These are phyloP conservation scores for Colletotrichum sidae DNA, from an alignment of 2,329 filamentous ascomycete species.

Conservation along the genomic window DNA sequence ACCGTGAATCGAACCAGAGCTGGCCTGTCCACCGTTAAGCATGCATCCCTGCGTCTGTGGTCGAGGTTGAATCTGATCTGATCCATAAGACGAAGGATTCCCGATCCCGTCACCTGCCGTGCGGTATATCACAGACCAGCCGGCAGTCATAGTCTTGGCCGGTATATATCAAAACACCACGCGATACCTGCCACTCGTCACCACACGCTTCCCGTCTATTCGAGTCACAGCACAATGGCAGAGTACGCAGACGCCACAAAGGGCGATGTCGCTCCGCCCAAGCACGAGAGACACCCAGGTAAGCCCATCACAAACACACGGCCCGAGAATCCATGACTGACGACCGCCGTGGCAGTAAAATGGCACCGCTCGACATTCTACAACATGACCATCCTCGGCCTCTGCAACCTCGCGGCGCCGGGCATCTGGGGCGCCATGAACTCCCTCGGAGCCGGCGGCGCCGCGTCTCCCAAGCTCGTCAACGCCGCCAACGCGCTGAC, in stretches of 20 bases:
- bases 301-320: background rate
- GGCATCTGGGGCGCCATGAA: constrained; percentile 83
- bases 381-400: constrained; percentile 77
- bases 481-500: constrained; percentile 79
- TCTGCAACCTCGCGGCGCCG: constrained; percentile 77
- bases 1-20: background rate
- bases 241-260: constrained; percentile 13
- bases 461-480: constrained; percentile 72
- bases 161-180: no score
- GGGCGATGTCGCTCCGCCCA: constrained; percentile 38
- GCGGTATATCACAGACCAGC: background rate
- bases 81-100: constrained; percentile 30
- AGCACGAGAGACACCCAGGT: constrained; percentile 47
- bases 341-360: constrained; percentile 57
- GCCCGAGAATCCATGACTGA: background rate
- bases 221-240: constrained; percentile 4
- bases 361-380: constrained; percentile 80
- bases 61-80: background rate
- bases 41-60: constrained; percentile 11
- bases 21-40: background rate
- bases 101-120: background rate
- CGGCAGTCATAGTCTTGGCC: constrained; percentile 1
- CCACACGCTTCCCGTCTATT: background rate
- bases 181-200: background rate
- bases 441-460: constrained; percentile 76